These are phyloP conservation scores for Suhomyces yuchorum DNA, from an alignment of 1,139 yeast species.

Conservation along the genomic window DNA sequence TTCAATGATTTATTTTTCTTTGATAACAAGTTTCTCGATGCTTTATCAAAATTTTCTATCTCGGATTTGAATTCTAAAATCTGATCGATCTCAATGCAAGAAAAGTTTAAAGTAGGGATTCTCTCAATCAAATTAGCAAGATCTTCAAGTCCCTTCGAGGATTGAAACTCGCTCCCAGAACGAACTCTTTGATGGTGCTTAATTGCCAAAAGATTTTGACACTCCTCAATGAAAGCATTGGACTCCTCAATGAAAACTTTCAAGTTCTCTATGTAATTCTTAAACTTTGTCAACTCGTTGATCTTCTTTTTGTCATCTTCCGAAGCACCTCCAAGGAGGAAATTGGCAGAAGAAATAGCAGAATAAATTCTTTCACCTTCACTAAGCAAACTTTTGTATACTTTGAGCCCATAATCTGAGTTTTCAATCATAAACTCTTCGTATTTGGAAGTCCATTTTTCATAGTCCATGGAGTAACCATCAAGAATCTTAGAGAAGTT, in stretches of 20 bases:
- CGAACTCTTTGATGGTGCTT: constrained; percentile 56
- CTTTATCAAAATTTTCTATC: constrained; percentile 54
- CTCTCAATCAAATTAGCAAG: constrained; percentile 42
- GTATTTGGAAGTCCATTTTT: constrained; percentile 54
- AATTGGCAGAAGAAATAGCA: constrained; percentile 30
- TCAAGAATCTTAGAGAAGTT: constrained; percentile 35
- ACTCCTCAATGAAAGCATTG: constrained; percentile 56
- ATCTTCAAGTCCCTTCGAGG: constrained; percentile 23
- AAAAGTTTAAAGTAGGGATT: constrained; percentile 53
- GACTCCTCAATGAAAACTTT: constrained; percentile 47
- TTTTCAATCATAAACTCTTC: constrained; percentile 41
- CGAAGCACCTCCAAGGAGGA: constrained; percentile 12
- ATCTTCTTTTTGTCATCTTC: constrained; percentile 17
- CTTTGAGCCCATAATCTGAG: constrained; percentile 50
- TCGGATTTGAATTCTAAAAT: constrained; percentile 56
- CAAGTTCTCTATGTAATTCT: constrained; percentile 35
- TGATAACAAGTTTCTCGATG: constrained; percentile 43
- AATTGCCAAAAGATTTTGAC: constrained; percentile 52
- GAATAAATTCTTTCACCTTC: constrained; percentile 60
- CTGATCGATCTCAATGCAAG: constrained; percentile 62
- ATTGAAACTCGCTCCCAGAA: constrained; percentile 21
- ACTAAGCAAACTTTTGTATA: constrained; percentile 43
- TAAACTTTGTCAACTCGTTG: constrained; percentile 20
- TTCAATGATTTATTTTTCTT: constrained; percentile 28
- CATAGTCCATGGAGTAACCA: constrained; percentile 46